phyloP scores from a whole-genome alignment of 495 filamentous ascomycete genomes.

The Talaromyces ruber region DNA sequence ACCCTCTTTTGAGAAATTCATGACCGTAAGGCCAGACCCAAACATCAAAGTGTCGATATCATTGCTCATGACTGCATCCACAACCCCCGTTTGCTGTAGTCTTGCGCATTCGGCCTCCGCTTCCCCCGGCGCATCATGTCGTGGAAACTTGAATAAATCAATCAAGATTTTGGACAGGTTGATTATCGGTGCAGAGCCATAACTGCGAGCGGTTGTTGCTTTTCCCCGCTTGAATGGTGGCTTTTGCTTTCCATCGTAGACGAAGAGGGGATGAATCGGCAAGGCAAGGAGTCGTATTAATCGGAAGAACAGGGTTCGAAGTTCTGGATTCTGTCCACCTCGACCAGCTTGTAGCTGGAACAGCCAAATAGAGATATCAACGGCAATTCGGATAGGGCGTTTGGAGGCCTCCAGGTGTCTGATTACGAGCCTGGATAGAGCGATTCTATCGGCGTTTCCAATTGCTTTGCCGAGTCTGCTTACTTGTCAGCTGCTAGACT shows the following conservation, averaged over 20 bases:
- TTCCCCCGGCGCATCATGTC: conserved; percentile 86
- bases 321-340: conserved; percentile 83
- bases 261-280: conserved; percentile 82
- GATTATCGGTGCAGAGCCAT: conserved; percentile 42
- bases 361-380: conserved; percentile 96
- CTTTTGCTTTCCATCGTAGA: conserved; percentile 90
- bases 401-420: conserved; percentile 60
- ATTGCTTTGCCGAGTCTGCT: conserved; percentile 82
- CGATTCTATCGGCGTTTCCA: conserved; percentile 67
- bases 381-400: conserved; percentile 75
- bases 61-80: conserved; percentile 93
- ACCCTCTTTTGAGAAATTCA: conserved; percentile 76
- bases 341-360: conserved; percentile 84
- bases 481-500: neutral
- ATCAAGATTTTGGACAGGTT: conserved; percentile 67
- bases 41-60: conserved; percentile 99
- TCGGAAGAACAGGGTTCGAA: conserved; percentile 89
- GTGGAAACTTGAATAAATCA: conserved; percentile 73
- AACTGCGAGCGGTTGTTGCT: conserved; percentile 25
- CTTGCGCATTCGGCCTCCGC: conserved; percentile 95
- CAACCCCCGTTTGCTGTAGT: conserved; percentile 72
- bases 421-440: conserved; percentile 75
- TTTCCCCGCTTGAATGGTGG: conserved; percentile 84
- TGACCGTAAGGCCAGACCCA: conserved; percentile 66
- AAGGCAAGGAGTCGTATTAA: conserved; percentile 73